Base-by-base conservation (phyloP, 192 early-diverging fungal species). In the Lobosporangium transversale region DNA sequence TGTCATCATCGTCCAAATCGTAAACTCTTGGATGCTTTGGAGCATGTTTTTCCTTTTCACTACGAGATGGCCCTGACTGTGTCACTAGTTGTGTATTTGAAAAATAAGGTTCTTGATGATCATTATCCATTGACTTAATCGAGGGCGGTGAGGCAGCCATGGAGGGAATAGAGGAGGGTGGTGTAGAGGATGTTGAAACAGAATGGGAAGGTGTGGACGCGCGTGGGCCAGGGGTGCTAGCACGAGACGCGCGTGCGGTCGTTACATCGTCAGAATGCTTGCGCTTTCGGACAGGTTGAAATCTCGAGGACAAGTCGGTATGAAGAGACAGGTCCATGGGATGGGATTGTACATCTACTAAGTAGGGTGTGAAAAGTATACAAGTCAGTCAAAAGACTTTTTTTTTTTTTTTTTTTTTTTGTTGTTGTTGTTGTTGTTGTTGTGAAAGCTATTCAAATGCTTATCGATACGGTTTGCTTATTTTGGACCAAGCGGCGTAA, bases 181-280 rank as follows among this genome's bases (percentile, higher is more conserved):
- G 63, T 31, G 63, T 66, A 17, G 63, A 66, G 14, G 45, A 45
- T 4, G 23, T 26, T 15, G 45, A 47, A 4, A 18, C 44, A 29
- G 53, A 56, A 27, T 56, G 63, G 20, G 53, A 56, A 17, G 53
- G 53, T 15, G 63, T 43, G 31, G 63, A 54, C 21, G 63, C 53
- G n/a, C 49, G 63, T 29, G 33, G 53, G 6, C 63, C 53, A 35
- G 63, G 63, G 17, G 63, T 66, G 33, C 63, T 66, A 44, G 63
- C 45, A 36, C 63, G 53, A 26, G 63, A 66, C 24, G 54, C 54
- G 15, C 55, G 26, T 6, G 63, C 44, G 5, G 63, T 49, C 14
- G 31, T 23, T 12, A 43, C 31, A 50, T 66, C 63, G 33, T 66
- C 63, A 23, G 63, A 66, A 35, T 56, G 53, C 63, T 37, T 66